Evolutionary conservation across 2,329 filamentous ascomycete genomes (phyloP), one percentile per base, ranked within the genome.

Genomic region (Metarhizium brunneum): DNA sequence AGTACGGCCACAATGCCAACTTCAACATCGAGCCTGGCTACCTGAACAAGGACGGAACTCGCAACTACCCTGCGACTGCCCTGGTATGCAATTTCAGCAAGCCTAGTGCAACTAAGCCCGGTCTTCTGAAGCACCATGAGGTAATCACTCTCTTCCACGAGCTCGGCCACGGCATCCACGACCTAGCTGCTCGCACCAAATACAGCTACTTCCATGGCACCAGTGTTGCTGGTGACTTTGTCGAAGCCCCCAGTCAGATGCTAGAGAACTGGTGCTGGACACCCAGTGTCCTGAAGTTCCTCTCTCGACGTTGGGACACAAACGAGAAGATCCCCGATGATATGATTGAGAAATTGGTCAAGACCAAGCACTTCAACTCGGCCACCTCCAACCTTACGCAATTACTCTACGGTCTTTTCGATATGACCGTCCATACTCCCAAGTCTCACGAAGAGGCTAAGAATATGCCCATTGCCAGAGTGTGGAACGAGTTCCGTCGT

Each of bases 81-180:
- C 76, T 92, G 11, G 88, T 92, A 11, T 92, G 88, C 79, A 92
- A 92, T 73, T 92, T 92, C 69, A 88, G 84, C 66, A 92, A 92
- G 71, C 86, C 88, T 2, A 88, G 86, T 1, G 74, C 82, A 10
- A 87, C 81, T 66, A 91, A 90, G 70, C 88, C 88, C 4, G 88
- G 84, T 25, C 77, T 92, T 3, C 79, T 94, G 47, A 91, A 92
- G 77, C 89, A 92, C 65, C 85, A 89, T 54, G 88, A 92, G 69
- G 87, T 92, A 2, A 85, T 90, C 11, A 92, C 88, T 0, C 79
- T 92, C 10, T 92, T 94, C 80, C 87, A 94, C 65, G 85, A 88
- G 67, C 75, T 88, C 1, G 85, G 85, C 35, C 85, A 88, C 64
- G 86, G 84, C 30, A 88, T 88, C 55, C 85, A 88, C 63, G 84